Evolutionary conservation across 2,329 filamentous ascomycete species (phyloP).

Genomic region (Ophiostoma ips): DNA sequence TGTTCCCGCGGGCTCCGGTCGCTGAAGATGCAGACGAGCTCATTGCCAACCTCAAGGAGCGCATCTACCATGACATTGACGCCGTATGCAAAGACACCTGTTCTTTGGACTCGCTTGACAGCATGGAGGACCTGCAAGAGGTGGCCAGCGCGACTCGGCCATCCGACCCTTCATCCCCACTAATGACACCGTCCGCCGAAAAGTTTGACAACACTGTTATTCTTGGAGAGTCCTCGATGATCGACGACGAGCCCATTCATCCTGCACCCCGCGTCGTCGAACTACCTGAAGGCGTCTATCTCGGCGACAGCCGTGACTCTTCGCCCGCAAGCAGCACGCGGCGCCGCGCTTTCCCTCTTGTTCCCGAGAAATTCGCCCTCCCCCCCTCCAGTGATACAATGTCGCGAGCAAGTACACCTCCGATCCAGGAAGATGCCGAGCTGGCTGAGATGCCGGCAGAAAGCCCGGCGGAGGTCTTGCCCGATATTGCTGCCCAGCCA

Average conservation of each 20-base stretch:
- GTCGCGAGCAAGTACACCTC: neutral
- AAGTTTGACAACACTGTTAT: neutral
- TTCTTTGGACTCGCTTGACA: slow-evolving; percentile 23
- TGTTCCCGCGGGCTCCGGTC: slow-evolving; percentile 20
- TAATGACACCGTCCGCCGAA: neutral
- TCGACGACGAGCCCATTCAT: neutral
- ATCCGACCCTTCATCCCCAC: neutral
- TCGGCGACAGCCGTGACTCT: neutral
- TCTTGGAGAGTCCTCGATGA: neutral
- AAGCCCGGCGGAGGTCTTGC: neutral
- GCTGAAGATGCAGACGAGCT: slow-evolving; percentile 26
- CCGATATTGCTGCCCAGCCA: neutral
- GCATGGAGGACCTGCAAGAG: slow-evolving; percentile 8
- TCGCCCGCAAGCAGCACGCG: slow-evolving; percentile 2
- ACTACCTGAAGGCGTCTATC: slow-evolving; percentile 7
- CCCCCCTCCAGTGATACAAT: neutral
- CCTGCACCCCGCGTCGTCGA: slow-evolving; percentile 10
- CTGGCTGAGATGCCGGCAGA: neutral
- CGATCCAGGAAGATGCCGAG: neutral
- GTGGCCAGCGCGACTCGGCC: neutral
- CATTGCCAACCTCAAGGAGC: slow-evolving; percentile 27
- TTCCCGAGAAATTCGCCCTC: slow-evolving; percentile 12
- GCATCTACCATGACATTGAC: slow-evolving; percentile 33
- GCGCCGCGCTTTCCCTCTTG: slow-evolving; percentile 15
- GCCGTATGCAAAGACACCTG: slow-evolving; percentile 39